Base-by-base conservation (phyloP, 176 grass and related monocot species). In the Alloteropsis semialata region DNA sequence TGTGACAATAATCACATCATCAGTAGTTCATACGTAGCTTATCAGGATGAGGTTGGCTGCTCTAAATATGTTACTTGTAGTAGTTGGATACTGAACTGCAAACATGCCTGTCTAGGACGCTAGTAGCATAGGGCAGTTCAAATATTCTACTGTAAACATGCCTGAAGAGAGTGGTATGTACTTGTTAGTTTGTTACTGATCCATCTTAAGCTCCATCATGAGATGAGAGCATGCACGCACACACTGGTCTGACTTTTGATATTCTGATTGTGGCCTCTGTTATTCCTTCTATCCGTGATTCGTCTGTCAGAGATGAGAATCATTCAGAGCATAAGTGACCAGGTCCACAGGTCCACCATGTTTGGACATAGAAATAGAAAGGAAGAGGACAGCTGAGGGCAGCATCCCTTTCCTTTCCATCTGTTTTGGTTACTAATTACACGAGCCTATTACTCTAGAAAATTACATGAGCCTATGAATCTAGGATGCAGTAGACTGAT, bases 391-490 rank as follows among this genome's bases (percentile, higher is more conserved):
- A 80, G 56, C 3, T 5, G 12, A 67, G 71, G 46, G 42, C n/a
- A 72, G 25, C 29, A 54, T 21, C 28, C 8, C 46, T 74, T 60
- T 37, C 8, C 56, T 74, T 60, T 49, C 19, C 24, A 32, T 80
- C 27, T 74, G 38, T 60, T 24, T 58, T 75, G 22, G 43, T 60
- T 50, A 29, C 29, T 82, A 76, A 73, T 56, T 65, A 82, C 78
- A 65, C 15, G 57, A 54, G 36, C 44, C 84, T 80, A 80, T 9
- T 44, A 34, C 51, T 86, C 76, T 80, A 80, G 67, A n/a, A n/a
- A 76, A 73, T 56, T 65, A 82, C 78, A 65, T 21, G 57, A 54
- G 36, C 44, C 84, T 80, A 80, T 9, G 56, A 34, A 63, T 86
- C 76, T 80, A 80, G 67, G 57, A 53, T 39, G 68, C 36, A 80